Conservation (phyloP, 1,284 basidiomycete genomes). For the Fomitopsis schrenkii region DNA sequence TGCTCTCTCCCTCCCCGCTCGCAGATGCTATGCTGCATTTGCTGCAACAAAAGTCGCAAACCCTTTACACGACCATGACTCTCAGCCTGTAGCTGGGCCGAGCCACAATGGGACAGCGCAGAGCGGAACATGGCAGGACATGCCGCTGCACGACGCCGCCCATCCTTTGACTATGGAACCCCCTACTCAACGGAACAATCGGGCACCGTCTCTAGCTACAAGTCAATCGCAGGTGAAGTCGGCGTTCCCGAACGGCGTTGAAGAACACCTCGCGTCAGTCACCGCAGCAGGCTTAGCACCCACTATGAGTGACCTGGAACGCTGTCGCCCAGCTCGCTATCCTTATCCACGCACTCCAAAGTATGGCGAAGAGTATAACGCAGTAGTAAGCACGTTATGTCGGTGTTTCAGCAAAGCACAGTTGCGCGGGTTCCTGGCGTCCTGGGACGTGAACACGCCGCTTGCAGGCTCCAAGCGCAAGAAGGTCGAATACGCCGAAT, state of each 20-base stretch:
- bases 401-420: constrained; percentile 64
- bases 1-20: constrained; percentile 17
- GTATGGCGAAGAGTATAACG: constrained; percentile 52
- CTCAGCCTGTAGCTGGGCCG: constrained; percentile 11
- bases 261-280: constrained; percentile 43
- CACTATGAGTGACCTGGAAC: constrained; percentile 53
- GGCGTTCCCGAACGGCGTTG: constrained; percentile 23
- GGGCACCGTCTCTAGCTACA: too few relatives aligned
- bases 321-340: constrained; percentile 38
- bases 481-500: constrained; percentile 48
- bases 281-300: constrained; percentile 39
- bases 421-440: constrained; percentile 46
- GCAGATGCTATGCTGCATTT: constrained; percentile 26
- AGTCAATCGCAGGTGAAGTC: not conserved
- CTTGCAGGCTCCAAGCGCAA: constrained; percentile 27
- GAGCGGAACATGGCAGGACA: not conserved
- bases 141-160: not conserved
- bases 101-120: constrained; percentile 1
- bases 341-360: constrained; percentile 34
- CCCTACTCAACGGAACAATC: not conserved
- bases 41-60: constrained; percentile 9
- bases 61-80: not conserved
- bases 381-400: constrained; percentile 45
- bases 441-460: constrained; percentile 39
- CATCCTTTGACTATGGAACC: not conserved